Base-by-base conservation (phyloP, 2,329 filamentous ascomycete genomes). In the Claviceps sp. region DNA sequence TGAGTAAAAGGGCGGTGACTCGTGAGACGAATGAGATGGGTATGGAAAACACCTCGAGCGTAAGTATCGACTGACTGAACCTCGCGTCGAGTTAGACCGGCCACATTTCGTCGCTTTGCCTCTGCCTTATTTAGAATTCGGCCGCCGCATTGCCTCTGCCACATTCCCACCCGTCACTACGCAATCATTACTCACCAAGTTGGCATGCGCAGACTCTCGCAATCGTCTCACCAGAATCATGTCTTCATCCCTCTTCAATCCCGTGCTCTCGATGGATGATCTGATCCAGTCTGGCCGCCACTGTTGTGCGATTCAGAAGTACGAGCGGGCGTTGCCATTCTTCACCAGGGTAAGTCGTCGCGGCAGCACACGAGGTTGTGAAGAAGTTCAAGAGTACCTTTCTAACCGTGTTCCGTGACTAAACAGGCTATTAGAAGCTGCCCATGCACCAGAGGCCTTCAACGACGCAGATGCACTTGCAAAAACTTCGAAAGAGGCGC, bases 391-490 rank as follows among this genome's bases (percentile, higher is more conserved):
- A 8, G 26, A 30, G 26, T 10, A 30, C 19, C 14, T 30, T 7
- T 40, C 22, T 43, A 38, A 47, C 14, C 48, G 19, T 17, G 26
- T 19, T 22, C 10, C 2, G 0, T 37, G 4, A 16, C 26, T 10
- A 3, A n/a, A 48, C 26, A 70, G 68, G 67, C 63, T 3, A 69
- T 70, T 64, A 65, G 61, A 30, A 52, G 61, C 4, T 71, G 69
- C 30, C 42, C 62, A 2, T 71, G 68, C 55, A 59, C 56, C 48
- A 60, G 62, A 38, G 62, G 63, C n/a, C 57, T 56, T 41, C 66
- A 62, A 47, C 63, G 70, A 65, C 19, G 1, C 8, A 43, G 19
- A 24, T 43, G 42, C 42, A 43, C 19, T 22, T 43, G 42, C 14
- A 43, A 43, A 43, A 24, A 70, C 52, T 71, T 65, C 43, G 64